phyloP scores from a whole-genome alignment of 1,139 yeast species.

The Sugiyamaella castrensis region DNA sequence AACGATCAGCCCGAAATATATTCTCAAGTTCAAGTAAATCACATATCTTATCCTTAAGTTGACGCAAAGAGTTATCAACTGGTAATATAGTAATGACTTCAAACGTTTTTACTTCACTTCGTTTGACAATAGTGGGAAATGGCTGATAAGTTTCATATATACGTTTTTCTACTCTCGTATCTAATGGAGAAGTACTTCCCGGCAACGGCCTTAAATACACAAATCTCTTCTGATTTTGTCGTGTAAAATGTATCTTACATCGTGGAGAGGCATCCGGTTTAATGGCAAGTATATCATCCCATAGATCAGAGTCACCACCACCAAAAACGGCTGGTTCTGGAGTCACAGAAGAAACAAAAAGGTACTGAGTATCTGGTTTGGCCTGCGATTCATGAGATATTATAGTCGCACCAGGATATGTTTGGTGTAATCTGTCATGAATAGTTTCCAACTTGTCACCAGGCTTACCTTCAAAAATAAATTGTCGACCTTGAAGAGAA shows the following conservation, averaged over 20 bases:
- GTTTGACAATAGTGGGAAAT: slow-evolving; percentile 86
- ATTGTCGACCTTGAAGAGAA: slow-evolving; percentile 70
- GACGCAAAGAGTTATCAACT: slow-evolving; percentile 72
- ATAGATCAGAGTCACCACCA: slow-evolving; percentile 17
- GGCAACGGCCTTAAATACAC: slow-evolving; percentile 69
- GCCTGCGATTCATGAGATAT: slow-evolving; percentile 67
- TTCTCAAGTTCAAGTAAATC: slow-evolving; percentile 70
- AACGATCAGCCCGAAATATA: slow-evolving; percentile 9
- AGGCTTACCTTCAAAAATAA: slow-evolving; percentile 81
- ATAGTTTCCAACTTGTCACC: slow-evolving; percentile 85
- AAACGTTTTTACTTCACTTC: slow-evolving; percentile 63
- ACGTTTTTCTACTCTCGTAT: slow-evolving; percentile 86
- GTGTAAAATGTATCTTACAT: slow-evolving; percentile 33
- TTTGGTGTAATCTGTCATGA: slow-evolving; percentile 68
- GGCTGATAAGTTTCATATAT: slow-evolving; percentile 71
- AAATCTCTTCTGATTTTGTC: slow-evolving; percentile 67
- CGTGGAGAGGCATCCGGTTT: slow-evolving; percentile 8
- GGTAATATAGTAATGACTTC: slow-evolving; percentile 73
- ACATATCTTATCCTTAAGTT: slow-evolving; percentile 64
- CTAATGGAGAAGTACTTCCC: slow-evolving; percentile 68
- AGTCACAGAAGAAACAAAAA: slow-evolving; percentile 70
- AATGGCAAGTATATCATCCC: slow-evolving; percentile 30
- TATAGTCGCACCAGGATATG: slow-evolving; percentile 82
- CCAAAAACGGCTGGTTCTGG: slow-evolving; percentile 40
- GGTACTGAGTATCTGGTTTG: slow-evolving; percentile 65